Evolutionary conservation across 2,329 filamentous ascomycete genomes (phyloP).

Genomic region (Aureobasidium sp.): DNA sequence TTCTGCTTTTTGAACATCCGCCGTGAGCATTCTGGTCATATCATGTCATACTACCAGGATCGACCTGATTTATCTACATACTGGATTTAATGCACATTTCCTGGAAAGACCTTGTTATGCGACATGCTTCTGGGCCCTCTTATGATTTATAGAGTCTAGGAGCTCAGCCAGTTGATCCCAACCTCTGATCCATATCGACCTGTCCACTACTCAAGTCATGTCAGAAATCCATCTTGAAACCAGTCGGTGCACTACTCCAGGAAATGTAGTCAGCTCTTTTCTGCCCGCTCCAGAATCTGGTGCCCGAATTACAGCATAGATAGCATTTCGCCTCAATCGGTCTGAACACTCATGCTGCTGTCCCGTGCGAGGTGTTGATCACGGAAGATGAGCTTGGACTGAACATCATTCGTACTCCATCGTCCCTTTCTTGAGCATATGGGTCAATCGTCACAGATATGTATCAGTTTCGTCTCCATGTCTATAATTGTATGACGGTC

Average conservation of each 20-base stretch:
- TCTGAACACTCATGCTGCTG: not conserved
- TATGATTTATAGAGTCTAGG: too few species aligned
- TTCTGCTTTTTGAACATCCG: not conserved
- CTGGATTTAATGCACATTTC: too few species aligned
- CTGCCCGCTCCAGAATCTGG: not conserved
- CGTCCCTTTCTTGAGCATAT: not conserved
- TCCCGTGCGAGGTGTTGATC: not conserved
- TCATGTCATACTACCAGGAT: not conserved
- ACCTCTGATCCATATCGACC: too few species aligned
- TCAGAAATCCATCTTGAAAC: too few species aligned
- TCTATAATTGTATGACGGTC: constrained; percentile 15
- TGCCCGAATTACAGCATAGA: not conserved
- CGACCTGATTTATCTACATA: not conserved
- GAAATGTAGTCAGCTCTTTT: too few species aligned
- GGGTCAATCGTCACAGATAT: constrained; percentile 6
- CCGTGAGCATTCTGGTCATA: not conserved
- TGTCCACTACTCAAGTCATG: too few species aligned
- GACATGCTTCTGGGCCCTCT: too few species aligned
- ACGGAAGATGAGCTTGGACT: constrained; percentile 1
- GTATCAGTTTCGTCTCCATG: constrained; percentile 6
- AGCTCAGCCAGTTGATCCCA: too few species aligned
- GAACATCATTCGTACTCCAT: not conserved
- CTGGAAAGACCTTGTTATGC: too few species aligned
- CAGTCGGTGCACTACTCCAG: too few species aligned
- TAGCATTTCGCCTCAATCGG: not conserved